Base-by-base conservation (phyloP, 768 basidiomycete genomes). In the Leccinellum luteum region DNA sequence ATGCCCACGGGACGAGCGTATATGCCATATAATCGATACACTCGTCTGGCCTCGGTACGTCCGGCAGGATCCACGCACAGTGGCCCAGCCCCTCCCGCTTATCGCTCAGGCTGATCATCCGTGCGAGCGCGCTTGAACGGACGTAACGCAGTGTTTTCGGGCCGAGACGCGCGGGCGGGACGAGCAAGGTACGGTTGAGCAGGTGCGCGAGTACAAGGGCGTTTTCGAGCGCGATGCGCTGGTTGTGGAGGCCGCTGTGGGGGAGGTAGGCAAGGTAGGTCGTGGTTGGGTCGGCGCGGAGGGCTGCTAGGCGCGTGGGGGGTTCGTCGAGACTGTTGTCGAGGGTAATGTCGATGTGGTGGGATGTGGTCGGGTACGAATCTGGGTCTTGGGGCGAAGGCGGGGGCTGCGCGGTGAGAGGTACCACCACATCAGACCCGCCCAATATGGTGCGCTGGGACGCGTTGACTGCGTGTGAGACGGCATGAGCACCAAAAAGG, bases 161-260 rank as follows among this genome's bases (percentile, higher is more conserved):
- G 38, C 89, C 88, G 6, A 92, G 81, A 38, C 85, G 83, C 28
- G 87, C 76, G 12, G 87, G 87, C n/a, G 92, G 90, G 31, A 92
- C 74, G 60, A 93, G 81, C 31, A 93, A 77, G 12, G 90, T 94
- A 58, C 90, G 86, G 73, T 87, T 85, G 58, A 91, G 80, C 30
- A 87, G 68, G 58, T 73, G 76, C 2, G 90, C 79, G 51, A 93
- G 80, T n/a, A 86, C 76, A 19, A 92, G 79, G 3, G 89, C 92
- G 64, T 94, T 94, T 73, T 93, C 89, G 59, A 94, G 80, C 17
- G 89, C 86, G 61, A 94, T 91, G 32, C 90, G 85, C 73, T 93
- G 90, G 70, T 91, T 93, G 72, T 93, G 89, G 62, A 90, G 87
- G 3, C 90, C 89, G 60, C 88, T 90, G 68, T 93, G 90, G 13